Conservation (phyloP, 129 eudicot species). For the Lactuca sativa region DNA sequence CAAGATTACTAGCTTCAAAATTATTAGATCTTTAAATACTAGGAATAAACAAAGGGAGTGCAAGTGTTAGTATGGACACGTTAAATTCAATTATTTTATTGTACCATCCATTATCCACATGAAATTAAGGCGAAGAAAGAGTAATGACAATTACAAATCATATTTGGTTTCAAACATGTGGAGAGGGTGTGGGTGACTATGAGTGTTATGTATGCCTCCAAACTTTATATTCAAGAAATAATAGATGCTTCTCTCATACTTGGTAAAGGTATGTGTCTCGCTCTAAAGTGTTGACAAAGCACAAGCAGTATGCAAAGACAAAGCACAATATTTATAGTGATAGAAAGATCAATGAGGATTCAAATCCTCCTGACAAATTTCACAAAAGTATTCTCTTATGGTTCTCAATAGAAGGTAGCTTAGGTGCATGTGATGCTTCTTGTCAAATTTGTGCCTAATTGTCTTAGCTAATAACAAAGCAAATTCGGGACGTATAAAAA, state of each 20-base stretch:
- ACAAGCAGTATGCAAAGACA: slow-evolving; percentile 19
- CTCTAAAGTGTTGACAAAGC: neutral
- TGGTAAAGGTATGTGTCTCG: neutral
- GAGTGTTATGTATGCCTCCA: neutral
- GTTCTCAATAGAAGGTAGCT: slow-evolving; percentile 17
- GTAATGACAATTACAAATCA: too few species aligned
- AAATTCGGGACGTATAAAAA: neutral
- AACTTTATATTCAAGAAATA: neutral
- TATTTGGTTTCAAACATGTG: too few species aligned
- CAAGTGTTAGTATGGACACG: too few species aligned
- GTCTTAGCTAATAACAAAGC: neutral
- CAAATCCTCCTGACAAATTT: slow-evolving; percentile 10
- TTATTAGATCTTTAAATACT: too few species aligned
- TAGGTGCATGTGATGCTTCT: slow-evolving; percentile 20
- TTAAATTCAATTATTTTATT: too few species aligned
- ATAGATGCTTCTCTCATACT: neutral
- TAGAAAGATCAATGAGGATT: slow-evolving; percentile 1
- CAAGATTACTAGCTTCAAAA: too few species aligned
- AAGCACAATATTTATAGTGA: slow-evolving; percentile 15
- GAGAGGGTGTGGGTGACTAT: slow-evolving; percentile 2
- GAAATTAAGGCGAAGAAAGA: too few species aligned
- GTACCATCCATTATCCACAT: too few species aligned
- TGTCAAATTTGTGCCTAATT: slow-evolving; percentile 18
- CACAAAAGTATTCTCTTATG: slow-evolving; percentile 18
- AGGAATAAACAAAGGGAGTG: too few species aligned